phyloP scores from a whole-genome alignment of 208 protist genomes.

The Leptomonas seymouri region DNA sequence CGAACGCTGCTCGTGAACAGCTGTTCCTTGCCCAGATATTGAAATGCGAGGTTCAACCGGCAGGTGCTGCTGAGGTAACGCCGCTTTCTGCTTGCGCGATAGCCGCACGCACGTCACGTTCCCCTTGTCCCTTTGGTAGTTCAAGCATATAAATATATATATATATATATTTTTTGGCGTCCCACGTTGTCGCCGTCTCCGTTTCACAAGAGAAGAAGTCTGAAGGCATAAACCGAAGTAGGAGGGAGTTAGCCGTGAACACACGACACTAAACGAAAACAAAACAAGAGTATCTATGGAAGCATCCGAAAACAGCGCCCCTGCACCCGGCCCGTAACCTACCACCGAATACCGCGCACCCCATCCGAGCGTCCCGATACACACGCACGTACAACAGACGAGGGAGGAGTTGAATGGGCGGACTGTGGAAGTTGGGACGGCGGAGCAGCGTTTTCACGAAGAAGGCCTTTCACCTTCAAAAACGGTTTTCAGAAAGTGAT shows the following conservation, averaged over 20 bases:
- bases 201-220: conserved; percentile 13
- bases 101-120: neutral
- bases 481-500: conserved; percentile 1
- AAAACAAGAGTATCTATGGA: conserved; percentile 15
- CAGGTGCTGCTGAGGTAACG: no score
- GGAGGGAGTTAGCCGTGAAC: no score
- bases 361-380: no score
- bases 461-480: neutral
- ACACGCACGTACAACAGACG: no score
- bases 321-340: neutral
- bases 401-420: neutral
- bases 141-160: neutral
- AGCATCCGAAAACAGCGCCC: neutral
- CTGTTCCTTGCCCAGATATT: no score
- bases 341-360: no score
- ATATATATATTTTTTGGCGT: neutral
- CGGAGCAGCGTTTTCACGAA: neutral
- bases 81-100: no score
- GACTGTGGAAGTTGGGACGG: neutral
- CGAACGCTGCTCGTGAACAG: no score
- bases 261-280: conserved; percentile 20
- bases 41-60: no score
- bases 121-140: neutral
- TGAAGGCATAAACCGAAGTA: conserved; percentile 19
- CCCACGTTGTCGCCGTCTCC: conserved; percentile 8